These are phyloP conservation scores for Phyllosticta citrichinensis DNA, from an alignment of 2,329 filamentous ascomycete species.

Conservation along the genomic window DNA sequence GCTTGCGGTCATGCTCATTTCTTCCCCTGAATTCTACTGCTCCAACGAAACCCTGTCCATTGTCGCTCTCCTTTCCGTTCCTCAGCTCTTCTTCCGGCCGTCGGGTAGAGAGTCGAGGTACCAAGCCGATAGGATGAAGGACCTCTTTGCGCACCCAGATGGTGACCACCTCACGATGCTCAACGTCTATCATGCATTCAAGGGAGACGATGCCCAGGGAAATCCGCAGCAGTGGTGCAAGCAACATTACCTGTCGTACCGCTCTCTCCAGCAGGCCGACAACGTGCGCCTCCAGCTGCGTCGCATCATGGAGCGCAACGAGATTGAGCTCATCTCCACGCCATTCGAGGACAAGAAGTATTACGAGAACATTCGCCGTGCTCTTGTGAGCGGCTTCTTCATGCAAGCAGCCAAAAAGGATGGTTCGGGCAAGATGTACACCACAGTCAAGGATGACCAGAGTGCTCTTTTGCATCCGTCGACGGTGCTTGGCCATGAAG, in stretches of 20 bases:
- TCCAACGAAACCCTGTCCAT: constrained; percentile 97
- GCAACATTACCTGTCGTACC: constrained; percentile 86
- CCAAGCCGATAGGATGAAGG: constrained; percentile 95
- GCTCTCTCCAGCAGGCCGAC: constrained; percentile 83
- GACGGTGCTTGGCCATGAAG: constrained; percentile 77
- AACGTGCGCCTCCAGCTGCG: constrained; percentile 86
- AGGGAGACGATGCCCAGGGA: constrained; percentile 56
- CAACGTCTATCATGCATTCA: constrained; percentile 98
- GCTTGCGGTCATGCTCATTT: constrained; percentile 95
- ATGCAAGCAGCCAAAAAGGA: constrained; percentile 92
- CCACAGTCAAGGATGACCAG: constrained; percentile 94
- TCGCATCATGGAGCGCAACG: constrained; percentile 92
- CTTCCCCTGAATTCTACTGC: constrained; percentile 95
- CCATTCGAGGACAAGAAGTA: constrained; percentile 93
- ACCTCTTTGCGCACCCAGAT: constrained; percentile 80
- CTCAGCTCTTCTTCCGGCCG: constrained; percentile 85
- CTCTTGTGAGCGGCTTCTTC: constrained; percentile 91
- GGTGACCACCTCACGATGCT: constrained; percentile 94
- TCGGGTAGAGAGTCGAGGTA: constrained; percentile 60
- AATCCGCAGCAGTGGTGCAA: constrained; percentile 90
- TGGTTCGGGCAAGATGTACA: constrained; percentile 77
- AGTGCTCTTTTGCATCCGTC: constrained; percentile 87
- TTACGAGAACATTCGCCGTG: constrained; percentile 92
- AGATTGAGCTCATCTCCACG: constrained; percentile 77
- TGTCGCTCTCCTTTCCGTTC: constrained; percentile 85